A percentile compares a stretch with the other conserved stretches of the same genome.
These are phyloP conservation scores for Penicillium diatomitis DNA, from an alignment of 495 filamentous ascomycete genomes.

Conservation along the genomic window DNA sequence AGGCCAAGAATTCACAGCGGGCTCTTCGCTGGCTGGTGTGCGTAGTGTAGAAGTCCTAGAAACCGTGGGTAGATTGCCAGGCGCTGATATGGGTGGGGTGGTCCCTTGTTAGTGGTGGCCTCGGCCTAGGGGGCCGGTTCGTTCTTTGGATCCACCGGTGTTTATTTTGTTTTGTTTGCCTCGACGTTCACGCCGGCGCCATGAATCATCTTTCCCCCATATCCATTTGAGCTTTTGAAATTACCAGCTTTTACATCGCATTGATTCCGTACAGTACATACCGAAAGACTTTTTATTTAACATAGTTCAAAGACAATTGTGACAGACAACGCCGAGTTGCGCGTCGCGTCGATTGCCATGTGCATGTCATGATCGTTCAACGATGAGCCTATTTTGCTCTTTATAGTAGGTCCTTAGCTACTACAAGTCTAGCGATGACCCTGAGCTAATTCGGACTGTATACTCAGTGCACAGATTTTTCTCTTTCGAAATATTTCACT, in stretches of 20 bases:
- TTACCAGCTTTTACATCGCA: constrained; percentile 2
- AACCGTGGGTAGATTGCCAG: too few species aligned
- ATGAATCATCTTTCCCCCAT: neutral
- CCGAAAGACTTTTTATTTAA: constrained; percentile 1
- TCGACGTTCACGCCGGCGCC: too few species aligned
- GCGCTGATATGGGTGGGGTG: too few species aligned
- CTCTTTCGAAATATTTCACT: too few species aligned
- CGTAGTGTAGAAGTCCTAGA: too few species aligned
- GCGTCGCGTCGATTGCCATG: constrained; percentile 9
- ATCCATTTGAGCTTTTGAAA: constrained; percentile 6
- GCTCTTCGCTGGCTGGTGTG: too few species aligned
- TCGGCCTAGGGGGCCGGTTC: constrained; percentile 12
- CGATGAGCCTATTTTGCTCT: neutral
- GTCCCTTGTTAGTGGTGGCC: neutral
- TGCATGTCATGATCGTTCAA: constrained; percentile 6
- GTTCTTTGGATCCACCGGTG: constrained; percentile 17
- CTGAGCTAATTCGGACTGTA: too few species aligned
- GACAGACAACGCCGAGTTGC: constrained; percentile 3
- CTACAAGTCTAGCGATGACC: neutral
- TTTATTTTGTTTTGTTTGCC: constrained; percentile 21
- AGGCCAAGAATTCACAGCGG: too few species aligned
- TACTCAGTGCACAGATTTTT: too few species aligned
- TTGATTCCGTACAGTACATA: neutral
- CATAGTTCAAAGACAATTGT: neutral
- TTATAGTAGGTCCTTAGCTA: neutral